Base-by-base conservation (phyloP, 2,329 filamentous ascomycete species). In the Colletotrichum chlorophyti region DNA sequence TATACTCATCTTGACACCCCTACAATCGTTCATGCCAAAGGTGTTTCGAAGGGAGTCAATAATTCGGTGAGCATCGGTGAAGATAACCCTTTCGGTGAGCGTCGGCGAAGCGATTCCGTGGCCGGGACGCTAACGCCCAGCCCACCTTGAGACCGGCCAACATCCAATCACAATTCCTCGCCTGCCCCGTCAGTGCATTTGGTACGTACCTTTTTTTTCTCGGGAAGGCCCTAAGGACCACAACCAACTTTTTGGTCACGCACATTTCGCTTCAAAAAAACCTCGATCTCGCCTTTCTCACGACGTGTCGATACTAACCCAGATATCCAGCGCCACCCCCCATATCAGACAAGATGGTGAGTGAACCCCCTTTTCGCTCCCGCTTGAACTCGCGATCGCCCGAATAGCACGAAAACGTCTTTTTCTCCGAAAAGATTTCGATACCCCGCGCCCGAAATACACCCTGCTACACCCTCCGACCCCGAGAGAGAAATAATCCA, bases 271-370 rank as follows among this genome's bases (percentile, higher is more conserved):
- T 23, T n/a, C n/a, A n/a, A n/a, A n/a, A n/a, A n/a, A n/a, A n/a
- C n/a, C n/a, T 37, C 19, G 46, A 43, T 38, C 29, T 38, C 26
- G 38, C 37, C 40, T 52, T 24, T 37, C 51, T 41, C 51, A 57
- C 57, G 57, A 57, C 57, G 51, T 60, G 51, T 57, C 45, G 57
- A 60, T 50, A 60, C 57, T 60, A 60, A 60, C 57, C 57, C 51
- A 59, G 57, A 59, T 55, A 59, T 59, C 57, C 57, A 60, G 57
- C 57, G 55, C 55, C 51, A 57, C 51, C 57, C 55, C 45, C 57
- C 51, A 57, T 60, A 60, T 60, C 57, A 60, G 52, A 57, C 57
- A 60, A 60, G 57, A 60, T 60, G 57, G 57, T 60, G 57, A 60
- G 57, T 60, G 35, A 37, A 55, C 19, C 35, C 46, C 50, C 45